Evolutionary conservation across 2,329 filamentous ascomycete genomes (phyloP), one percentile per base, ranked within the genome.

Genomic region (Arthrocladium fulminans): DNA sequence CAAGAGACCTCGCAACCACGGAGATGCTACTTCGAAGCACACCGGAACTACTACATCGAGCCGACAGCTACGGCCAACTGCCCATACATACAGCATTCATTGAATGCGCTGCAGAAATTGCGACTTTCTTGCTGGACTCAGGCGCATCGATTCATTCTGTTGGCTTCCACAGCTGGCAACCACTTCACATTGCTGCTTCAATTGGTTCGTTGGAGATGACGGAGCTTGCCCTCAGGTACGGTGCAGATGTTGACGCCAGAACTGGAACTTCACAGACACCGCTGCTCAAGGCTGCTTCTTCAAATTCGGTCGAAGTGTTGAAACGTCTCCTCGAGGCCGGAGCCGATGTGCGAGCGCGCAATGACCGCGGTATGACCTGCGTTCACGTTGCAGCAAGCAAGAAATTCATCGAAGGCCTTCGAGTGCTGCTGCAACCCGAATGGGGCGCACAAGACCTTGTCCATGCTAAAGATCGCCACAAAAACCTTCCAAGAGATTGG

Each of bases 301-400:
- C 53, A 17, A 24, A 40, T 12, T 54, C 49, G 6, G 35, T 55
- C 9, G 32, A 46, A 13, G 54, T 56, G 10, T 49, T 63, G 1
- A 56, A 54, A 15, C 49, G 49, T 7, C 57, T 72, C 8, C 56
- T 73, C 1, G 57, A 60, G 2, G 60, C 60, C 3, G 67, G 70
- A 3, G 68, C 68, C 0, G 58, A 72, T 57, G 56, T 64, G 0
- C 51, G 43, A 0, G 50, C 55, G 1, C 20, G 42, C 0, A 69
- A 67, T 0, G 10, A 59, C 3, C 61, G 68, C 5, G 65, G 64
- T 0, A 54, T 65, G 38, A 71, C 62, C 3, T 56, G 64, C 3
- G 58, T 74, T 2, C 70, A 73, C 40, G 45, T 73, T 15, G 67
- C 69, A 1, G 59, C 65, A 3, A 60, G 58, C 2, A 47, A 63